A percentile compares a stretch with the other conserved stretches of the same genome.
These are phyloP conservation scores for Juncus inflexus DNA, from an alignment of 176 grass and related monocot genomes.

Conservation along the genomic window DNA sequence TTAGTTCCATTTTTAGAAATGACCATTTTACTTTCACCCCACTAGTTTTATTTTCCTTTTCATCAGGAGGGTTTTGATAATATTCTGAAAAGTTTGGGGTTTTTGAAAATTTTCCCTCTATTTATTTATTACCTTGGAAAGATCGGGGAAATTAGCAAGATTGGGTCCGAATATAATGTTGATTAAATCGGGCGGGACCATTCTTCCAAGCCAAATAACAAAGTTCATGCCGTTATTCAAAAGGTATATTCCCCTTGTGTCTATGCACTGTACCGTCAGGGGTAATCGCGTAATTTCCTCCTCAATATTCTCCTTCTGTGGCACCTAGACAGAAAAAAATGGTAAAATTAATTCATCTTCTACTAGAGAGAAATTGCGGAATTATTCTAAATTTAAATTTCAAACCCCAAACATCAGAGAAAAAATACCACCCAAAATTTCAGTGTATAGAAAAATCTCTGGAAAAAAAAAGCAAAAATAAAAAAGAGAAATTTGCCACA, in stretches of 20 bases:
- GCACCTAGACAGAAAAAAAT: constrained; percentile 37
- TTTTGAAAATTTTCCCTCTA: no score
- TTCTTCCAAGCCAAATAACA: constrained; percentile 88
- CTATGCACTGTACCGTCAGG: constrained; percentile 64
- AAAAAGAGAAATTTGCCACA: no score
- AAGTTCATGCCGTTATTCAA: constrained; percentile 85
- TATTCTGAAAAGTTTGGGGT: no score
- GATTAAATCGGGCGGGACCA: constrained; percentile 54
- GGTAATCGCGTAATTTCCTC: constrained; percentile 44
- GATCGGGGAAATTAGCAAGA: constrained; percentile 62
- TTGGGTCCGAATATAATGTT: constrained; percentile 64
- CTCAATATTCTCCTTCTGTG: constrained; percentile 31
- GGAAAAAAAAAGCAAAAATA: no score
- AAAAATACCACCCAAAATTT: constrained; percentile 8
- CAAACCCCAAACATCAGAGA: constrained; percentile 1
- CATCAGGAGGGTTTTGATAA: no score
- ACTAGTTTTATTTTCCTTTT: no score
- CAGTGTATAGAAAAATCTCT: no score
- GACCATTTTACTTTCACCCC: no score
- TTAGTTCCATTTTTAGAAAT: no score
- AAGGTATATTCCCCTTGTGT: constrained; percentile 77
- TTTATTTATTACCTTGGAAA: constrained; percentile 56
- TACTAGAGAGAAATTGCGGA: no score
- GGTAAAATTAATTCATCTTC: no score
- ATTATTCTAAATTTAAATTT: neutral